These are phyloP conservation scores for Eragrostis nindensis DNA, from an alignment of 176 grass and related monocot species.

Conservation along the genomic window DNA sequence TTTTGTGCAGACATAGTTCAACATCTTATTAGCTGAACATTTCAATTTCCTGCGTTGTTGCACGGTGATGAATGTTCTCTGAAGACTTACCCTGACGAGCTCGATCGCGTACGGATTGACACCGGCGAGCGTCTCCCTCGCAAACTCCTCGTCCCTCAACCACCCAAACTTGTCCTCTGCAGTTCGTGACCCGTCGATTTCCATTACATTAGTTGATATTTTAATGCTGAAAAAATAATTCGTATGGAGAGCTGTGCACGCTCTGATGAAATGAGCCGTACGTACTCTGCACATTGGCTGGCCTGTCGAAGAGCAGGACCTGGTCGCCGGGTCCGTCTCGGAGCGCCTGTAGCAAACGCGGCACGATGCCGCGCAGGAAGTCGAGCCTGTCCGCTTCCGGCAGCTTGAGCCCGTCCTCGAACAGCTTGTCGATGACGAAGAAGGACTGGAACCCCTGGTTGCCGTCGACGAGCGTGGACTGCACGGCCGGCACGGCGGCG, in stretches of 20 bases:
- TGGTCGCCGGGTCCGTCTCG: constrained; percentile 36
- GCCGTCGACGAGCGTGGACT: constrained; percentile 51
- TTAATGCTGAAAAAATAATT: neutral
- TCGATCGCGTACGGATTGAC: constrained; percentile 76
- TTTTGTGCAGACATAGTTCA: neutral
- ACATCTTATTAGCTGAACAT: neutral
- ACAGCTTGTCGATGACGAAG: constrained; percentile 66
- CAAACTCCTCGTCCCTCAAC: constrained; percentile 86
- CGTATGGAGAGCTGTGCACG: no score
- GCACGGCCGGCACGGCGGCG: constrained; percentile 50
- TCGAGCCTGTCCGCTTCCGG: constrained; percentile 37
- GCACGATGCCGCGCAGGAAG: constrained; percentile 45
- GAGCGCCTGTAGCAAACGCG: constrained; percentile 47
- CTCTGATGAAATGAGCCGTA: neutral
- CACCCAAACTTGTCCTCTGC: constrained; percentile 84
- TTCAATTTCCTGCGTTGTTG: neutral
- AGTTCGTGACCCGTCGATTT: neutral
- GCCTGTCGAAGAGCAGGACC: constrained; percentile 52
- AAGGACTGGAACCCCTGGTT: constrained; percentile 54
- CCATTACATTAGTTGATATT: neutral
- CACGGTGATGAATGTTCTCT: neutral
- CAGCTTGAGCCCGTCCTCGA: constrained; percentile 65
- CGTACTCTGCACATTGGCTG: constrained; percentile 61
- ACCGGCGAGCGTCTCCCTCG: constrained; percentile 77
- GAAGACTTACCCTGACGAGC: constrained; percentile 58